Evolutionary conservation across 2,329 filamentous ascomycete genomes (phyloP), one percentile per base, ranked within the genome.

Genomic region (Trichoderma polysporum): DNA sequence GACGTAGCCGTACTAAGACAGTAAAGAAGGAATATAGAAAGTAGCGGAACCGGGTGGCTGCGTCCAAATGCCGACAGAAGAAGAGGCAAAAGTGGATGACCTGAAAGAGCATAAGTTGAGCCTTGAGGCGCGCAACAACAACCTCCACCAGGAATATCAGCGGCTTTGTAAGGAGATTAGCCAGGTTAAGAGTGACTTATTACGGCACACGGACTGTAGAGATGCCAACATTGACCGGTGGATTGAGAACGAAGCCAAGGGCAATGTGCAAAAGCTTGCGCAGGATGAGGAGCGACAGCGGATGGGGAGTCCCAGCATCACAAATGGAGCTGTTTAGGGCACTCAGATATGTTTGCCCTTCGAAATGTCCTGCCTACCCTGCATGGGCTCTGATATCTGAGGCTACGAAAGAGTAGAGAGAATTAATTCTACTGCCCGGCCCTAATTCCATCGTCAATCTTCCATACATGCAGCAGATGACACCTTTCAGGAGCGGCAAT

Each of bases 11-110:
- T 1, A 8, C 1, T 41, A 8, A 2, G 35, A 39, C 39, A 9
- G 39, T n/a, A 41, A 19, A 41, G 39, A 41, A 41, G 17, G 39
- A 41, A 19, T 8, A 19, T 17, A 49, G 8, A 13, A 45, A 60
- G 45, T n/a, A 91, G 76, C 85, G 90, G 68, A 93, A 93, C 75
- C 84, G 90, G 9, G 79, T 90, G 2, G 90, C 90, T 0, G 90
- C 90, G 1, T 90, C 87, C 74, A 92, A 92, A 73, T 93, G 90
- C 73, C 86, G 90, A 3, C 85, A 89, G 73, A 91, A 91, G 77
- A 86, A 85, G 72, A 87, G 86, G 76, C 76, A 81, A 70, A 85
- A 81, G 80, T 84, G 22, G 76, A 76, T 12, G 79, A 82, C 15
- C 72, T 86, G 27, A 82, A 86, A 68, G 79, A 82, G 60, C 78